Conservation (phyloP, 257 asterid genomes). For the Rauvolfia tetraphylla region DNA sequence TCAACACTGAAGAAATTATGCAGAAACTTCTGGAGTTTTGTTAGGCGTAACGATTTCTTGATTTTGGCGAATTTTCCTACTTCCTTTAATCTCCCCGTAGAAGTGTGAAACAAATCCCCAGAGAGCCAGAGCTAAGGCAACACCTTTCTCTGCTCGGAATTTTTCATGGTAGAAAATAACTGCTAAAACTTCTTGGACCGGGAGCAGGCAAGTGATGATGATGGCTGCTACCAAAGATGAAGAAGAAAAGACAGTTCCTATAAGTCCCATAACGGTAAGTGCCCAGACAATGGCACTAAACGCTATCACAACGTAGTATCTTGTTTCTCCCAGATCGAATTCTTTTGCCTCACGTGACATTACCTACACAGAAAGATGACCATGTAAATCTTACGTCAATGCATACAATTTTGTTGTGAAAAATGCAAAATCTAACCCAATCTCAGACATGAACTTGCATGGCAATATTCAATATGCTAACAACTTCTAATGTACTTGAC, state of each 20-base stretch:
- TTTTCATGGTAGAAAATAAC: constrained; percentile 17
- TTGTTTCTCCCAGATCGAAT: constrained; percentile 19
- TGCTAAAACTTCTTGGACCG: constrained; percentile 8
- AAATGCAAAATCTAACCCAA: too few relatives aligned
- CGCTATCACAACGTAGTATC: constrained; percentile 13
- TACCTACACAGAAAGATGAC: not conserved
- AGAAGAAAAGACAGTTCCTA: constrained; percentile 24
- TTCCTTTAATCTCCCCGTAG: constrained; percentile 21
- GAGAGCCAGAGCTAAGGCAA: not conserved
- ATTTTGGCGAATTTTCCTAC: not conserved
- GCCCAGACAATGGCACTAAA: constrained; percentile 21
- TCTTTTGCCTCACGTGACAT: constrained; percentile 17
- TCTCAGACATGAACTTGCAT: too few relatives aligned
- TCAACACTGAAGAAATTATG: too few relatives aligned
- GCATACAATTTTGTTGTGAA: too few relatives aligned
- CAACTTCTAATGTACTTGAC: too few relatives aligned
- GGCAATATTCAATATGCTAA: too few relatives aligned
- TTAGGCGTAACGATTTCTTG: too few relatives aligned
- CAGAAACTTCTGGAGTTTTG: too few relatives aligned
- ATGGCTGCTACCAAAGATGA: constrained; percentile 20
- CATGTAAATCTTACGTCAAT: too few relatives aligned
- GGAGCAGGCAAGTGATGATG: constrained; percentile 17
- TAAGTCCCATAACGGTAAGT: constrained; percentile 7
- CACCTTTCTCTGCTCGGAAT: constrained; percentile 9
- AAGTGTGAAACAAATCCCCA: constrained; percentile 5